Evolutionary conservation across 2,329 filamentous ascomycete genomes (phyloP).

Genomic region (Arthrobotrys conoides): DNA sequence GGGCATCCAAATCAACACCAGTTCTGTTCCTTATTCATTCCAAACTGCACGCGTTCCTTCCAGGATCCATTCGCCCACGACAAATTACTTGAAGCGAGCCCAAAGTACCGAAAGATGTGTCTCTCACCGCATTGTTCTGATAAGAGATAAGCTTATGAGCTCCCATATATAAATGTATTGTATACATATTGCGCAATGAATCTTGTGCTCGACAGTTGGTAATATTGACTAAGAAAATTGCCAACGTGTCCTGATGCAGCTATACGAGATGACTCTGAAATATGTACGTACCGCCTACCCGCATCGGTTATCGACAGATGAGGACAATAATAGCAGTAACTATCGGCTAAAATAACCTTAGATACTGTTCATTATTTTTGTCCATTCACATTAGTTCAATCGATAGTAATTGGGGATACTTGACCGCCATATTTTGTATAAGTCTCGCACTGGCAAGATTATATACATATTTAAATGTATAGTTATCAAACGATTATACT

Average conservation of each 20-base stretch:
- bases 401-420: too few relatives aligned
- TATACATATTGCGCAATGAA: background rate
- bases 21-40: too few relatives aligned
- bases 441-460: too few relatives aligned
- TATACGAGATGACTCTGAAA: background rate
- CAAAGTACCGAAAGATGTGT: background rate
- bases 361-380: background rate
- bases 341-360: background rate
- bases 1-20: too few relatives aligned
- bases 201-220: background rate
- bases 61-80: background rate
- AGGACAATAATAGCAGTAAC: background rate
- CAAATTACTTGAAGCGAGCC: background rate
- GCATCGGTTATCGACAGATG: background rate
- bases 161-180: background rate
- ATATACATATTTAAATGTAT: too few relatives aligned
- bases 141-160: background rate
- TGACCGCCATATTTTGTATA: too few relatives aligned
- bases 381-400: too few relatives aligned
- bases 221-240: background rate
- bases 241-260: conserved; percentile 3
- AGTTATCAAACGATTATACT: too few relatives aligned
- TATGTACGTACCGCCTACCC: background rate
- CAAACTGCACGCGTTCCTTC: too few relatives aligned
- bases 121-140: background rate